A percentile compares a stretch with the other conserved stretches of the same genome.
phyloP scores from a whole-genome alignment of 1,284 basidiomycete genomes.

The Rhodotorula sp. region DNA sequence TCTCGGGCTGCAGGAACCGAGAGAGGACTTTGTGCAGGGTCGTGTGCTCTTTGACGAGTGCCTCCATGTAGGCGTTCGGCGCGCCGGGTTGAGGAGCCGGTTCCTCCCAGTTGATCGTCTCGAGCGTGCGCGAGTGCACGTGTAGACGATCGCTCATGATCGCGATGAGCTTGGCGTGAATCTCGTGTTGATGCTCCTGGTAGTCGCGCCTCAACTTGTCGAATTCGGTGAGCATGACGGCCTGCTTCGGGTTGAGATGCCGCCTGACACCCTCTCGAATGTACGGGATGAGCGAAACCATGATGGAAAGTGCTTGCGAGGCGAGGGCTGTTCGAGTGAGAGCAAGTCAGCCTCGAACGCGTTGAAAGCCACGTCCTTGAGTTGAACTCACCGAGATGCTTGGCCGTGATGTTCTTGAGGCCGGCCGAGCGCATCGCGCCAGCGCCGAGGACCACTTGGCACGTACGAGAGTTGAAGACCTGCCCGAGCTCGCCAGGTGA shows the following conservation, averaged over 20 bases:
- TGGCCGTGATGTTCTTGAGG: slow-evolving; percentile 96
- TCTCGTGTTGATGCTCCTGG: slow-evolving; percentile 98
- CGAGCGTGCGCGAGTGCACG: slow-evolving; percentile 76
- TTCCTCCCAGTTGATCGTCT: slow-evolving; percentile 73
- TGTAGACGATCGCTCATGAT: slow-evolving; percentile 96
- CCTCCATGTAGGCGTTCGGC: slow-evolving; percentile 78
- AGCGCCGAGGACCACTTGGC: slow-evolving; percentile 95
- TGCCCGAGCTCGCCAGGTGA: slow-evolving; percentile 26
- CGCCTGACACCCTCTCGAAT: slow-evolving; percentile 89
- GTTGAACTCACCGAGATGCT: slow-evolving; percentile 76
- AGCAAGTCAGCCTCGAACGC: slow-evolving; percentile 19
- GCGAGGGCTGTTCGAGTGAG: slow-evolving; percentile 61
- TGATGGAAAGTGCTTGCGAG: slow-evolving; percentile 88
- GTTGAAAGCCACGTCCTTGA: not conserved
- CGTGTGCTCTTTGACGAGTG: slow-evolving; percentile 90
- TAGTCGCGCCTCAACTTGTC: slow-evolving; percentile 98
- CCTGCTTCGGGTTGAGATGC: slow-evolving; percentile 87
- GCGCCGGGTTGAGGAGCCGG: slow-evolving; percentile 54
- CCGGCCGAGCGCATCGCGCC: slow-evolving; percentile 98
- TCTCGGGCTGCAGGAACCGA: slow-evolving; percentile 73
- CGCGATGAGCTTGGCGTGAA: slow-evolving; percentile 93
- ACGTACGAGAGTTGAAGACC: slow-evolving; percentile 96
- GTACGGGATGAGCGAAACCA: slow-evolving; percentile 94
- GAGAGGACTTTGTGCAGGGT: slow-evolving; percentile 95
- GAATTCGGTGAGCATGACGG: slow-evolving; percentile 95